A percentile compares a stretch with the other conserved stretches of the same genome.
Evolutionary conservation across 805 yeast species (phyloP).

Genomic region (Ogataea pilisensis): DNA sequence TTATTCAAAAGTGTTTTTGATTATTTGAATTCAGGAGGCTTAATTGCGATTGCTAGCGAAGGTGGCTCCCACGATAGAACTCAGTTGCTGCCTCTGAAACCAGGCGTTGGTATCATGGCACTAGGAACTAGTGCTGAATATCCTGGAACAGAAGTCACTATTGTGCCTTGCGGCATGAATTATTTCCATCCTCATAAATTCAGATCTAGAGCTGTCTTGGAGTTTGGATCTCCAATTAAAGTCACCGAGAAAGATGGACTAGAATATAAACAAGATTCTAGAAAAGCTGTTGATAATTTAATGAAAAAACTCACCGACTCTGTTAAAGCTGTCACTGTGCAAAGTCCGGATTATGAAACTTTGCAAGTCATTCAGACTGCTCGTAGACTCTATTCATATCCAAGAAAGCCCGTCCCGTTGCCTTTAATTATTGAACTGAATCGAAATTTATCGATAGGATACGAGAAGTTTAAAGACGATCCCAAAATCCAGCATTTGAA

Average conservation of each 20-base stretch:
- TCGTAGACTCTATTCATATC: conserved; percentile 78
- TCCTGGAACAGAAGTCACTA: conserved; percentile 67
- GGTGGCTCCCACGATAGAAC: conserved; percentile 99
- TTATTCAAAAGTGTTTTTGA: conserved; percentile 81
- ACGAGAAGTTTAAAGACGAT: conserved; percentile 66
- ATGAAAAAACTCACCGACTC: conserved; percentile 65
- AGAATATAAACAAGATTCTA: conserved; percentile 58
- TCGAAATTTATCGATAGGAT: conserved; percentile 79
- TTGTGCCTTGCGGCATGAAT: conserved; percentile 96
- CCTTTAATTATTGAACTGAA: conserved; percentile 88
- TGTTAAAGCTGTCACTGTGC: conserved; percentile 76
- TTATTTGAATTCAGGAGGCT: conserved; percentile 64
- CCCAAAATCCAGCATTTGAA: conserved; percentile 63
- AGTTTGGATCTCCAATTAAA: conserved; percentile 82
- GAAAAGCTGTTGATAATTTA: conserved; percentile 66
- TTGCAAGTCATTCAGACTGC: conserved; percentile 90
- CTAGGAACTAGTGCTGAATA: conserved; percentile 76
- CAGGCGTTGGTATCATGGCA: conserved; percentile 98
- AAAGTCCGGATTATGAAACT: conserved; percentile 84
- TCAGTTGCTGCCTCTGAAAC: conserved; percentile 84
- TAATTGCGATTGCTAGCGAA: conserved; percentile 93
- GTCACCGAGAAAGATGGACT: conserved; percentile 58
- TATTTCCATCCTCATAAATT: conserved; percentile 95
- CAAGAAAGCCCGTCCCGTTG: conserved; percentile 65
- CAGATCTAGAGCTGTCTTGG: conserved; percentile 91